phyloP scores from a whole-genome alignment of 371 early-diverging fungal species.

The Zopfochytrium polystomum region DNA sequence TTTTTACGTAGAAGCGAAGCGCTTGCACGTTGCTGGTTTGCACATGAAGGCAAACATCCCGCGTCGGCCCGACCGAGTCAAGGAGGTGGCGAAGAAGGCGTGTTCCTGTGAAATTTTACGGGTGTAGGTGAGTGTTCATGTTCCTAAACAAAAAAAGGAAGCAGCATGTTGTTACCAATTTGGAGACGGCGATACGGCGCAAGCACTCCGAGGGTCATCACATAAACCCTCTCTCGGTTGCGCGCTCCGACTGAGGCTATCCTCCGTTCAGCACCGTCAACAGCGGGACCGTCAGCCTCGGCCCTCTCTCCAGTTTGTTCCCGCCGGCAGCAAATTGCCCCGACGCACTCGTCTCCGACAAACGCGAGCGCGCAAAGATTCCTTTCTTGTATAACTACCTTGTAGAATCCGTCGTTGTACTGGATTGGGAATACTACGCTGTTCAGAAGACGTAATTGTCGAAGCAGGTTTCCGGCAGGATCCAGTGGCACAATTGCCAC shows the following conservation, averaged over 20 bases:
- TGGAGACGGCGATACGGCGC: constrained; percentile 79
- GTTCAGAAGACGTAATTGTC: constrained; percentile 73
- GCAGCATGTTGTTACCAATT: constrained; percentile 56
- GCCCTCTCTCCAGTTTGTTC: constrained; percentile 9
- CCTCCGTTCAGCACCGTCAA: too few species aligned
- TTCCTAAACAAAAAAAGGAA: neutral
- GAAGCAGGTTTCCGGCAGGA: constrained; percentile 60
- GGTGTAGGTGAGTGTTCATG: neutral
- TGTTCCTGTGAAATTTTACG: constrained; percentile 47
- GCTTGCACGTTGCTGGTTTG: constrained; percentile 84
- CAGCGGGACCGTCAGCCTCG: too few species aligned
- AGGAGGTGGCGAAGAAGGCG: constrained; percentile 61
- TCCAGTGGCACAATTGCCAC: too few species aligned
- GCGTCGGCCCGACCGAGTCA: constrained; percentile 39
- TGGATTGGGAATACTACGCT: constrained; percentile 79
- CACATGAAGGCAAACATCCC: constrained; percentile 81
- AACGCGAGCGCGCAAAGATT: neutral
- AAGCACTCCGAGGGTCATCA: constrained; percentile 94
- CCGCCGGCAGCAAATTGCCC: constrained; percentile 81
- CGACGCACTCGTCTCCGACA: constrained; percentile 68
- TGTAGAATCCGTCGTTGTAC: constrained; percentile 80
- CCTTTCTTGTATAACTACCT: constrained; percentile 56
- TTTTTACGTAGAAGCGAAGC: constrained; percentile 80
- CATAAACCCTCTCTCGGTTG: constrained; percentile 59
- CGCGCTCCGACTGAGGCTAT: neutral